Base-by-base conservation (phyloP, 202 grass and related monocot genomes). In the Digitaria exilis region DNA sequence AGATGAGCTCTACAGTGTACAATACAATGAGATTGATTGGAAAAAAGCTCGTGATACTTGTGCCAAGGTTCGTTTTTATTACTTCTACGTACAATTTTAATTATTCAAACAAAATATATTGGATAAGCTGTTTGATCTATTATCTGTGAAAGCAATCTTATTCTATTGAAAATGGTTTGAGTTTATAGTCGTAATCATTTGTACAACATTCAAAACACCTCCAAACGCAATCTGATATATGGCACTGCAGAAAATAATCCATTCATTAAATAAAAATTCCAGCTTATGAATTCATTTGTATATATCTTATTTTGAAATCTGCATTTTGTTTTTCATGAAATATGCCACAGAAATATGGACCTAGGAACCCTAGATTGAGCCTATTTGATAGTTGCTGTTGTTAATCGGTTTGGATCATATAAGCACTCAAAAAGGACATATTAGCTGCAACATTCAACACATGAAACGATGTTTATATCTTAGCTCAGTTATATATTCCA, bases 11-110 rank as follows among this genome's bases (percentile, higher is more conserved):
- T 93, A 76, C 34, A 45, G 14, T 17, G 26, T 82, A 48, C 37
- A 85, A 11, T 93, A 88, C 60, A 57, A 86, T 28, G 77, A 75
- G 9, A 80, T 88, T 80, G 85, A 93, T 74, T 93, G 85, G 91
- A 81, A 93, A 10, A 50, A 50, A 58, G 91, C 91, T 84, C 91
- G 88, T 21, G 69, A 50, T 50, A 72, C 45, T 50, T 72, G 69
- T 50, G 69, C 69, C 44, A 32, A 50, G 69, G 69, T 72, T 72
- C 1, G 3, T 19, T 30, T 49, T 70, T 71, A 29, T 17, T 49
- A 2, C 25, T 19, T 49, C 41, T 3, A 0, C 25, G 30, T 18
- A 49, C 1, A 71, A 5, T 30, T 71, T 71, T 49, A 19, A 17
- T 9, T 28, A 45, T 49, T 48, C 0, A 5, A 18, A 2, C 26